Base-by-base conservation (phyloP, 371 early-diverging fungal species). In the Rhizopus delemar region DNA sequence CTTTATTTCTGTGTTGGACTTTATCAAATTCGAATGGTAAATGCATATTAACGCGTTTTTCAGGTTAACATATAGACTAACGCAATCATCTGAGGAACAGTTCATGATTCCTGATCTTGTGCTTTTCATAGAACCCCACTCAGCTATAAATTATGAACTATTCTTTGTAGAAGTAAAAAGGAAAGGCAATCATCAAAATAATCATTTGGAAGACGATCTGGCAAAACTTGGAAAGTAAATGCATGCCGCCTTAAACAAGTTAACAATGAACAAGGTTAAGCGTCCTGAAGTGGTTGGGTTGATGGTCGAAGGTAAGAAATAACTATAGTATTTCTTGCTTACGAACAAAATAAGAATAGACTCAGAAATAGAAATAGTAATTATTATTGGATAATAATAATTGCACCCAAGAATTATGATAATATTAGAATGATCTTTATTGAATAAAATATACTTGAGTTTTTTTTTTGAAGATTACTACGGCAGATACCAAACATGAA, bases 211-310 rank as follows among this genome's bases (percentile, higher is more conserved):
- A 12, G 35, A 51, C 15, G 62, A 67, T 12, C 15, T 65, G 5
- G 49, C 54, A 15, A 65, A 65, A 15, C 33, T 55, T 12, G 65
- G 60, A 53, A 65, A 65, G 33, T 48, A 53, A 38, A 65, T 65
- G 57, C 53, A 60, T 13, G 48, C 50, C 2, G 57, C 54, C 0
- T 52, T 67, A 22, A 59, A 56, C n/a, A 67, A 67, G 28, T 50
- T 67, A 57, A 45, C 62, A 8, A 35, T 35, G 49, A 29, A 62
- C 16, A 59, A 48, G 28, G 63, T 62, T 4, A 48, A 29, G 7
- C 41, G 51, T 43, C 68, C 68, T 29, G 60, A 59, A 53, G 55
- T 67, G 13, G 63, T 62, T 28, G 68, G 62, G 1, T 53, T 66
- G 38, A 3, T 57, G 31, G 12, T 60, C 3, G 62, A 61, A 66